phyloP scores from a whole-genome alignment of 2,329 filamentous ascomycete genomes.

The Botrytis fabae region DNA sequence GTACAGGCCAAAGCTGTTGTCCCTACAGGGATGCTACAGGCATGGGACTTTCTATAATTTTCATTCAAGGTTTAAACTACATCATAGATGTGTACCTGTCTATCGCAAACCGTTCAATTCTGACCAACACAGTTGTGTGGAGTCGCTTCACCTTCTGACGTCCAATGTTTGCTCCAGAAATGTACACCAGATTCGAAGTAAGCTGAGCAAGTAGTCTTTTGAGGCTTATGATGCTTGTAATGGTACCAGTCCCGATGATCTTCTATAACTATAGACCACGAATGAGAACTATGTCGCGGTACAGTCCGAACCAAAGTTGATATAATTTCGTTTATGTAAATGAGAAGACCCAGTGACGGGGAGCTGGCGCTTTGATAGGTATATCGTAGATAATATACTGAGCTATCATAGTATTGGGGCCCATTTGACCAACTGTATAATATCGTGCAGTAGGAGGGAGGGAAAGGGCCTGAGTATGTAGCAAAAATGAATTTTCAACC shows the following conservation, averaged over 20 bases:
- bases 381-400: not conserved
- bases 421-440: not conserved
- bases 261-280: conserved; percentile 61
- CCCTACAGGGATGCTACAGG: conserved; percentile 68
- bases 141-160: conserved; percentile 76
- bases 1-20: conserved; percentile 61
- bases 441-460: not conserved
- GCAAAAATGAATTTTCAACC: conserved; percentile 25
- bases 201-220: conserved; percentile 62
- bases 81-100: conserved; percentile 66
- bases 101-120: conserved; percentile 72
- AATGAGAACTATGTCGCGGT: conserved; percentile 46
- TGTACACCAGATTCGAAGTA: conserved; percentile 63
- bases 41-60: conserved; percentile 59
- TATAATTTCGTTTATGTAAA: too few species aligned
- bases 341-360: not conserved
- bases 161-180: conserved; percentile 74
- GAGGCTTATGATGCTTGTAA: conserved; percentile 55
- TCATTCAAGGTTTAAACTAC: not conserved
- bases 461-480: not conserved
- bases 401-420: not conserved
- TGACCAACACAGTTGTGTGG: conserved; percentile 73
- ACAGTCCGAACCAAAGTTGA: not conserved
- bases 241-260: conserved; percentile 62
- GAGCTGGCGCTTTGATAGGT: not conserved